Evolutionary conservation across 305 asterid species (phyloP), one percentile per base, ranked within the genome.

Genomic region (Rubia tinctorum): DNA sequence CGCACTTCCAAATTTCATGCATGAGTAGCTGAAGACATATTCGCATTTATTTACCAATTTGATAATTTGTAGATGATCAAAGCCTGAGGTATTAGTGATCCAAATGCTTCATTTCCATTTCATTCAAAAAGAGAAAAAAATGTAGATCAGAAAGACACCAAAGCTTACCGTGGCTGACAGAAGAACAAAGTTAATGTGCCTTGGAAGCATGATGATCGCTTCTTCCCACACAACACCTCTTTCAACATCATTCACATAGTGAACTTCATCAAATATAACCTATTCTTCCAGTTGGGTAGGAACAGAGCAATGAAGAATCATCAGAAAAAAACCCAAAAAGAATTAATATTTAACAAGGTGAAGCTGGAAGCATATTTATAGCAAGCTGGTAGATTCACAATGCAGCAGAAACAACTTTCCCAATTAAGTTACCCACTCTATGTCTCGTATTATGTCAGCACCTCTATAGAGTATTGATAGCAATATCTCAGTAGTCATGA

Each of bases 201-300:
- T 86, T 69, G 99, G 99, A 71, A 95, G 98, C 99, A 95, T 95
- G 83, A 95, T 95, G 77, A 95, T 95, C 87, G 92, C 98, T 87
- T 95, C 99, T 84, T 95, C 99, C 99, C 99, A 95, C 81, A 95
- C 99, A 76, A 95, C 99, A 47, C 99, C 98, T 88, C 98, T 89
- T 82, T 92, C 98, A 65, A 81, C 93, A 85, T 95, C 97, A 87
- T 92, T 95, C 75, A 95, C 99, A 75, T 95, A 95, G 86, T 95
- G 99, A 79, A 95, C 99, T 85, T 95, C 99, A 75, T 95, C 99
- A 80, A 95, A 95, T 82, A 95, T 95, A 83, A 95, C 99, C 99
- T 93, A 80, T 73, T 79, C 71, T 88, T 84, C 84, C n/a, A n/a
- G n/a, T n/a, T n/a, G n/a, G n/a, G n/a, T n/a, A 51, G 22, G 22